A percentile compares a stretch with the other conserved stretches of the same genome.
These are phyloP conservation scores for Leccinum boreale DNA, from an alignment of 768 basidiomycete species.

Conservation along the genomic window DNA sequence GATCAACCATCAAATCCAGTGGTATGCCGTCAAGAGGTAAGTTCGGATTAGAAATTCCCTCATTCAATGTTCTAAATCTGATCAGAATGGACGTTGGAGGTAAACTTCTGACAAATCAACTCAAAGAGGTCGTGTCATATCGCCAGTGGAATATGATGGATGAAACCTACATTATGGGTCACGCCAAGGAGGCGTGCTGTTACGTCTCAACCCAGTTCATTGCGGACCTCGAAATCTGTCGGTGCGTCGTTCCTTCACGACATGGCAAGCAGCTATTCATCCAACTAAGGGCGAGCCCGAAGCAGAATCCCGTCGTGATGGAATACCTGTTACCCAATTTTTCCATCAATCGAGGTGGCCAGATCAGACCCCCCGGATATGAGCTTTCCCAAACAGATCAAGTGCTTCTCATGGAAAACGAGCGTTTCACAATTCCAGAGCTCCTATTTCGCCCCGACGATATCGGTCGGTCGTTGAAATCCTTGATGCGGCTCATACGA, in stretches of 20 bases:
- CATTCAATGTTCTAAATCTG: constrained; percentile 15
- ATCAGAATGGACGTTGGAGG: constrained; percentile 90
- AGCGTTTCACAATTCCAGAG: constrained; percentile 92
- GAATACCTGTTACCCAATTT: constrained; percentile 93
- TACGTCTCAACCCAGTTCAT: constrained; percentile 76
- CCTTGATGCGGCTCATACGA: constrained; percentile 1
- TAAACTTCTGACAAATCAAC: constrained; percentile 91
- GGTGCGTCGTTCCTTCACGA: constrained; percentile 48
- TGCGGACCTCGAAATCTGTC: constrained; percentile 71
- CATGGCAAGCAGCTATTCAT: constrained; percentile 15
- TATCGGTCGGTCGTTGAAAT: constrained; percentile 57
- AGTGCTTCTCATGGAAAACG: constrained; percentile 84
- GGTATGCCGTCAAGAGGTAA: constrained; percentile 81
- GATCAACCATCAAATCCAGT: constrained; percentile 68
- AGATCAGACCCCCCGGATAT: constrained; percentile 52
- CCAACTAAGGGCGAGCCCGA: constrained; percentile 47
- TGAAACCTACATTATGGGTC: constrained; percentile 90
- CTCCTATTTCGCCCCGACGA: constrained; percentile 86
- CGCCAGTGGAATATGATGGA: constrained; percentile 99
- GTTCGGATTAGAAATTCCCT: constrained; percentile 11
- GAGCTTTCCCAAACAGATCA: constrained; percentile 55
- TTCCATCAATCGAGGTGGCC: constrained; percentile 60
- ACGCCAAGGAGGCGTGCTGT: constrained; percentile 88
- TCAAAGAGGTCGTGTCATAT: constrained; percentile 91
- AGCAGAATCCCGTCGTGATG: constrained; percentile 67